Evolutionary conservation across 768 basidiomycete genomes (phyloP).

Genomic region (Hemileccinum rubropunctum): DNA sequence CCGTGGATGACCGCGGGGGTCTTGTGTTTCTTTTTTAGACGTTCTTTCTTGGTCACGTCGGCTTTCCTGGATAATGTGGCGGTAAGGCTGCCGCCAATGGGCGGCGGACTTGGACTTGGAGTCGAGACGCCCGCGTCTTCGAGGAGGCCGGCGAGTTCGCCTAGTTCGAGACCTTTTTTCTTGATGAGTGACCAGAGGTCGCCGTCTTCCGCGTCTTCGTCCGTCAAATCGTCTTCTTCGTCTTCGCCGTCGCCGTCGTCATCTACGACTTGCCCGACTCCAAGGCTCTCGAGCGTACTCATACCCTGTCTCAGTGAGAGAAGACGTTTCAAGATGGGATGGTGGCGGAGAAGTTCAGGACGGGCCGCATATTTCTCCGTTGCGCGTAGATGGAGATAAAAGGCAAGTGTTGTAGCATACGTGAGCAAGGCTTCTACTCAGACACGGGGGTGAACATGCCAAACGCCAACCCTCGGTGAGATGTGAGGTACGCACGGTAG

Average conservation of each 20-base stretch:
- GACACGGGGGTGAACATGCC: neutral
- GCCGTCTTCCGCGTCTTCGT: constrained; percentile 40
- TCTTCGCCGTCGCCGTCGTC: constrained; percentile 36
- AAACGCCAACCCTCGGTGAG: neutral
- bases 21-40: constrained; percentile 65
- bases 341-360: constrained; percentile 60
- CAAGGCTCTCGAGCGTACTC: constrained; percentile 79
- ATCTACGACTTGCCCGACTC: constrained; percentile 55
- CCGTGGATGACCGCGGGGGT: constrained; percentile 23
- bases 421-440: constrained; percentile 80
- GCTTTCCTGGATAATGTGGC: neutral
- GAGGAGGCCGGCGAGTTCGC: constrained; percentile 57
- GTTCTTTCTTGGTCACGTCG: constrained; percentile 18
- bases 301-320: constrained; percentile 82
- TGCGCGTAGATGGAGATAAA: constrained; percentile 86
- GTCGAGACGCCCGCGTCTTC: constrained; percentile 41
- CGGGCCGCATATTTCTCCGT: constrained; percentile 59
- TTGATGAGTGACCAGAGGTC: constrained; percentile 42
- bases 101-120: constrained; percentile 10
- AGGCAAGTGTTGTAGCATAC: constrained; percentile 87
- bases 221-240: constrained; percentile 32
- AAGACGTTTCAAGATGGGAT: constrained; percentile 74
- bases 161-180: constrained; percentile 37
- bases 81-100: no score
- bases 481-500: constrained; percentile 66